Base-by-base conservation (phyloP, 306 rosid species). In the Chamaecrista fasciculata region DNA sequence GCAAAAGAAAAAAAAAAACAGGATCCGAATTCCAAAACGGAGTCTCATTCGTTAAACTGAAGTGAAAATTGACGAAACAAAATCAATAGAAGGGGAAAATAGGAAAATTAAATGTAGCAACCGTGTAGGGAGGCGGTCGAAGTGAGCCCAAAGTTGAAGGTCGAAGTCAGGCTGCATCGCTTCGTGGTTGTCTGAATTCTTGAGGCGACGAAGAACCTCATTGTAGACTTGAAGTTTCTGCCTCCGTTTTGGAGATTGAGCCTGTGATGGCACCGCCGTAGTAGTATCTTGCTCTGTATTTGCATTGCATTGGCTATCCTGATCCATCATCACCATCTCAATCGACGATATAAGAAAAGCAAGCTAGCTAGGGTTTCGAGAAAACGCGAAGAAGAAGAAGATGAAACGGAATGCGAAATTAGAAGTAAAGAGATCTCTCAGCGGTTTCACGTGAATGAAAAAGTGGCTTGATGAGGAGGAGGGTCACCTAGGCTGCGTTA, bases 101-200 rank as follows among this genome's bases (percentile, higher is more conserved):
- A 28, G 4, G 33, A 28, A 4, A 28, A 28, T 28, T 4, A 28
- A 71, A 65, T 62, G 79, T 18, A 63, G 68, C 70, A 51, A 95
- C 99, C 99, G 88, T 69, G 97, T 50, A 19, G 99, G 99, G 8
- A 95, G 97, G 79, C 97, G 96, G 80, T 89, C 87, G 72, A 95
- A 95, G 88, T 95, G 99, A 76, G 88, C 66, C 99, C 93, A 95
- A 15, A 95, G 95, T 70, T 87, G 84, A 72, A 86, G 91, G 60
- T 89, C 83, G 34, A 95, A 95, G 74, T 88, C 93, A 46, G 96
- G 99, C 25, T 73, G 87, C 70, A 80, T 24, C 48, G 92, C 82
- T 48, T 95, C 97, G 5, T 70, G 60, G 84, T 78, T 69, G 69
- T 79, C 67, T 28, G 92, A 95, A 71, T 89, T 85, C 71, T 81